Evolutionary conservation across 2,329 filamentous ascomycete genomes (phyloP), one percentile per base, ranked within the genome.

Genomic region (Gaeumannomyces tritici): DNA sequence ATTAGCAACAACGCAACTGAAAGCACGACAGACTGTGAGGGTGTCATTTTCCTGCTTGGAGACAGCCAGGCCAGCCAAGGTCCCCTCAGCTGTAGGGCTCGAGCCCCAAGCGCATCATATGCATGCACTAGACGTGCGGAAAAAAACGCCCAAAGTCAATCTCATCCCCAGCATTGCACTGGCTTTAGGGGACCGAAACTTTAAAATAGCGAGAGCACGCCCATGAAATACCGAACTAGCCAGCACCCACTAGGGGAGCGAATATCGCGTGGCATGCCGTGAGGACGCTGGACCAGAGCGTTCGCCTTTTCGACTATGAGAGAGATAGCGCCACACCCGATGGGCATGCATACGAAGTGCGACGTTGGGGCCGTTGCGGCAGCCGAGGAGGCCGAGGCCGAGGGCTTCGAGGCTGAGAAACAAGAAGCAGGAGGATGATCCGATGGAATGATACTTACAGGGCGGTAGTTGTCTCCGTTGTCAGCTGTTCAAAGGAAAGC

Each of bases 391-490:
- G 28, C 28, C 55, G 28, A 0, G 8, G 24, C 28, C n/a, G 33
- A 51, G 33, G 8, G 33, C 42, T 15, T 27, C n/a, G 24, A 54
- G 42, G 13, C 59, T 58, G 61, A 57, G 56, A 35, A 55, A 26
- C 11, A 60, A 51, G 21, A 7, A 51, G 21, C 28, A 55, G 59
- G 54, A 56, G 31, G 57, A 29, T 62, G 21, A 24, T 61, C 29
- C n/a, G 26, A 42, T 62, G 63, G 47, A 62, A 56, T 47, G 54
- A 63, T 67, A 81, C 80, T 82, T 75, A 83, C 83, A 71, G 83
- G 81, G 73, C 83, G 82, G 74, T 85, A 86, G 67, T 76, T 85
- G 71, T 86, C 83, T 74, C 80, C 80, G 69, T 81, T 79, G 70
- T 85, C 83, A 73, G 83, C 83, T 85, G 74, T 70, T 74, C 64